Evolutionary conservation across 331 rosid species (phyloP), one percentile per base, ranked within the genome.

Genomic region (Saraca asoca): DNA sequence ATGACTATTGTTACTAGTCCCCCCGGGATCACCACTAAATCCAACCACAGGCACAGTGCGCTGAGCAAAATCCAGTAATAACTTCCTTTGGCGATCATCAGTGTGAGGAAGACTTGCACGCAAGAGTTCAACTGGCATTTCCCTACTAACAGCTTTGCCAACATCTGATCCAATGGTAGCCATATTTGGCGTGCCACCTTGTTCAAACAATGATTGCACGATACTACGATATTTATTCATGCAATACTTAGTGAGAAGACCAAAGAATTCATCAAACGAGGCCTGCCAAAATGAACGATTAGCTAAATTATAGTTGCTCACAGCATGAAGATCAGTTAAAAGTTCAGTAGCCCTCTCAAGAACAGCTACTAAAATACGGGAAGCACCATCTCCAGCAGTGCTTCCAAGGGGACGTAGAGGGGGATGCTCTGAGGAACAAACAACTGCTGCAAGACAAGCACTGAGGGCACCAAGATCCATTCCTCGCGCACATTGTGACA

Each of bases 31-130:
- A 59, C 69, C 62, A 70, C 75, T 87, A 49, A 82, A 71, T 74
- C 83, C 94, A 74, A 66, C 87, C 11, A 85, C 48, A 31, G 96
- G 77, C 84, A 91, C 73, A 9, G 99, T 85, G 64, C 99, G 95
- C 75, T 79, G 96, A 7, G 97, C 85, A 56, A 94, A 94, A 68
- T 90, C 91, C 58, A 87, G 56, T 64, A 94, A 71, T 49, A 73
- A 29, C 76, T 82, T 87, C 17, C 64, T 94, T 80, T 94, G 99
- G 44, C 71, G 80, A 51, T 86, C 97, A 51, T 90, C 75, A 0
- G 99, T 94, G 80, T 94, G 97, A 66, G 97, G 99, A 68, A 94
- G 87, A 67, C 99, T 90, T 12, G 99, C 96, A 2, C 93, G 96
- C 20, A 94, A 70, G 17, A 94, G 91, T 77, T 90, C 99, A 65